phyloP scores from a whole-genome alignment of 305 asterid genomes.

The Withania somnifera region DNA sequence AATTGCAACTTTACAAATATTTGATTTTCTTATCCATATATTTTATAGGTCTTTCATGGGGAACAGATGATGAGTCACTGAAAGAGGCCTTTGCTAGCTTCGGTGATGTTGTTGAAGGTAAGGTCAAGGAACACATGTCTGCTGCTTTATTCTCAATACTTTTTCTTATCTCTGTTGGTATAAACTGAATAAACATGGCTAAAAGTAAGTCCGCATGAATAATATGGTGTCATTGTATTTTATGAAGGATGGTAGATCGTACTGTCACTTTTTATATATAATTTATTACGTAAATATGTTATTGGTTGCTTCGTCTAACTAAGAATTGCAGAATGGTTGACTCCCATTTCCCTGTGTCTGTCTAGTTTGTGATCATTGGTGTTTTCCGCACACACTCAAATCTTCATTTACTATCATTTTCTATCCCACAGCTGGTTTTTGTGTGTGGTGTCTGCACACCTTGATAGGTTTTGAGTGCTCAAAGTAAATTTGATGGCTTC shows the following conservation, averaged over 20 bases:
- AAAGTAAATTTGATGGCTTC: not conserved
- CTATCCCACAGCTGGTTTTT: not conserved
- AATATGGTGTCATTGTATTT: not conserved
- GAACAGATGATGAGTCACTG: conserved; percentile 47
- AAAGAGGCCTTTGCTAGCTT: conserved; percentile 63
- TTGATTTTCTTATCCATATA: not conserved
- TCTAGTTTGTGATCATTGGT: not conserved
- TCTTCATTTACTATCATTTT: not conserved
- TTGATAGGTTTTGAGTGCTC: not conserved
- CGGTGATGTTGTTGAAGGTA: conserved; percentile 86
- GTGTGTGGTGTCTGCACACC: not conserved
- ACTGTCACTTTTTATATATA: not conserved
- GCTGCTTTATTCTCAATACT: not conserved
- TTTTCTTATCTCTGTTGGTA: not conserved
- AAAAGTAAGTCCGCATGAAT: not conserved
- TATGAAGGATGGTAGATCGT: not conserved
- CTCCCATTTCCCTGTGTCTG: not conserved
- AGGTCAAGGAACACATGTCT: conserved; percentile 1
- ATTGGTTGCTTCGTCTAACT: not conserved
- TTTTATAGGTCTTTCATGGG: conserved; percentile 59
- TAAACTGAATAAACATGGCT: not conserved
- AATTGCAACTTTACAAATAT: not conserved
- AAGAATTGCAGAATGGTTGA: not conserved
- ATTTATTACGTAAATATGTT: not conserved
- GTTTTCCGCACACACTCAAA: not conserved